These are phyloP conservation scores for Delonix regia DNA, from an alignment of 306 rosid species.

Conservation along the genomic window DNA sequence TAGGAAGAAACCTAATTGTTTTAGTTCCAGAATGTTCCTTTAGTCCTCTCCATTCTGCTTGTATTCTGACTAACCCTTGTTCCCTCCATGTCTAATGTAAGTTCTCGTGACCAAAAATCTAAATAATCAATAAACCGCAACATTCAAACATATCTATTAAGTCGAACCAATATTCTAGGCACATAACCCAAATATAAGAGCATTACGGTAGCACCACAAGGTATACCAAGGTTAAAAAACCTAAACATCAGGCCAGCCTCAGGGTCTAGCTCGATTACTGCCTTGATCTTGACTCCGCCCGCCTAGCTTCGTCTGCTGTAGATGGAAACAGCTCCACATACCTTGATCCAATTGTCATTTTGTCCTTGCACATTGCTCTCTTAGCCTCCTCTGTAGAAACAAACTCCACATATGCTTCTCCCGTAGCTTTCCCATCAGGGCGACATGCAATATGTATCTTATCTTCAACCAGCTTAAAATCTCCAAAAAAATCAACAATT, in stretches of 20 bases:
- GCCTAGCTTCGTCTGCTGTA: slow-evolving; percentile 92
- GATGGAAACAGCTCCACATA: slow-evolving; percentile 99
- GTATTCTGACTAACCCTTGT: background rate
- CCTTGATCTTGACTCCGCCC: slow-evolving; percentile 96
- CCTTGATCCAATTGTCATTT: slow-evolving; percentile 98
- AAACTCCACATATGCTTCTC: slow-evolving; percentile 98
- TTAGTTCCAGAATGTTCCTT: background rate
- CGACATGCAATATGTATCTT: slow-evolving; percentile 90
- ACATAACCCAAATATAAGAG: slow-evolving; percentile 34
- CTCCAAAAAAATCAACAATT: slow-evolving; percentile 78
- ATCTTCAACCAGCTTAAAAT: slow-evolving; percentile 74
- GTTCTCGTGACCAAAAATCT: background rate
- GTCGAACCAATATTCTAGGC: slow-evolving; percentile 34
- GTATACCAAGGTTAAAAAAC: slow-evolving; percentile 27
- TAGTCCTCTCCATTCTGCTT: background rate
- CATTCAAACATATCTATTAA: slow-evolving; percentile 40
- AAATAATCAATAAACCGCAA: slow-evolving; percentile 28
- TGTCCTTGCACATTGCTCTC: slow-evolving; percentile 92
- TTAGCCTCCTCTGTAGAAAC: slow-evolving; percentile 84
- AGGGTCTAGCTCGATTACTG: slow-evolving; percentile 52
- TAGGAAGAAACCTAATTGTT: background rate
- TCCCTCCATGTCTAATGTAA: background rate
- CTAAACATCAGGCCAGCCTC: slow-evolving; percentile 36
- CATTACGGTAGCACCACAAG: slow-evolving; percentile 25
- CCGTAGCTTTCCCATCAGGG: slow-evolving; percentile 96